Evolutionary conservation across 2,329 filamentous ascomycete genomes (phyloP).

Genomic region (Penicillium psychrosexuale): DNA sequence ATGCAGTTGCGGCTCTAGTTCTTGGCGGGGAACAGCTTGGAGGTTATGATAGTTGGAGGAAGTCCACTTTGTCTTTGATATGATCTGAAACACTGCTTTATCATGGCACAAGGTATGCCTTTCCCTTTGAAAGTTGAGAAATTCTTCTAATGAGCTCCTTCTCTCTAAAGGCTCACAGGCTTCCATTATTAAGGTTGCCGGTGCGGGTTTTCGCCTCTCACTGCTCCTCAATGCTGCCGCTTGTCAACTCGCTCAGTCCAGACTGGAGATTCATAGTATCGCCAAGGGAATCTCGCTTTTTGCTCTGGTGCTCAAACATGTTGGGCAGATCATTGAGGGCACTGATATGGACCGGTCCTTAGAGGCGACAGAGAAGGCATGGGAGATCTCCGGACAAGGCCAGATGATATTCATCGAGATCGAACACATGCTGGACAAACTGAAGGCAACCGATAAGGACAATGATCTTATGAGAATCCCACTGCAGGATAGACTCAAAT

Average conservation of each 20-base stretch:
- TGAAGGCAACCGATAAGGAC: conserved; percentile 28
- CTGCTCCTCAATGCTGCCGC: conserved; percentile 44
- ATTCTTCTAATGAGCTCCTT: background rate
- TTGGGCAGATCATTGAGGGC: conserved; percentile 32
- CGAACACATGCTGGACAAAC: conserved; percentile 40
- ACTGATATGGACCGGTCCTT: conserved; percentile 31
- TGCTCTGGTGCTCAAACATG: conserved; percentile 40
- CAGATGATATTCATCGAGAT: conserved; percentile 42
- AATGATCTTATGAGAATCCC: conserved; percentile 26
- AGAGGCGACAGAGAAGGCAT: conserved; percentile 35
- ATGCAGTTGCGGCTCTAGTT: conserved; percentile 22
- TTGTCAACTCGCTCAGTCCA: conserved; percentile 39
- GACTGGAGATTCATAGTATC: conserved; percentile 43
- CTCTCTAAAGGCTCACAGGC: conserved; percentile 15
- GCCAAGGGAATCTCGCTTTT: conserved; percentile 43
- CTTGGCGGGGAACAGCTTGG: background rate
- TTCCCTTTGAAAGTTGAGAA: background rate
- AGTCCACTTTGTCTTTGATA: background rate
- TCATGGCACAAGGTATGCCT: conserved; percentile 17
- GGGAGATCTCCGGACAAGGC: conserved; percentile 41
- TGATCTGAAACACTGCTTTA: conserved; percentile 3
- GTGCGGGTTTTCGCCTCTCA: conserved; percentile 41
- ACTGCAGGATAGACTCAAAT: conserved; percentile 38
- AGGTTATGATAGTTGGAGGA: conserved; percentile 6
- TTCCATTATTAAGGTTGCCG: conserved; percentile 24